Percentiles rank a stretch among this genome's conserved stretches.
phyloP scores from a whole-genome alignment of 345 rosid genomes.

The Eutrema heterophyllum region DNA sequence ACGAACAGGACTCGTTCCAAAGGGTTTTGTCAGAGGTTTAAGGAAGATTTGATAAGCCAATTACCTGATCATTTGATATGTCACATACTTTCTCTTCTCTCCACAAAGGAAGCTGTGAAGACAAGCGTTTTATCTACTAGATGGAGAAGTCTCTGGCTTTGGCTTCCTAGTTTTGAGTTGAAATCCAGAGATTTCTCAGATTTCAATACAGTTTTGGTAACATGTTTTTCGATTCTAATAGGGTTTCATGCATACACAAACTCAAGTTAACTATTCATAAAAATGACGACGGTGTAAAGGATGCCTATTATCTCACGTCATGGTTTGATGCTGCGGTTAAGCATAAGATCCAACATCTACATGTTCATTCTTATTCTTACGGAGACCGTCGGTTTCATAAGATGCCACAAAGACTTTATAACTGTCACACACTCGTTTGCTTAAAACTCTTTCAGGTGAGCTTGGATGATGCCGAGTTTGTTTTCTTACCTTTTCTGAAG shows the following conservation, averaged over 20 bases:
- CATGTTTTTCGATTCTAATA: not conserved
- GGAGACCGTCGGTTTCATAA: not conserved
- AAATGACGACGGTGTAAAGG: not conserved
- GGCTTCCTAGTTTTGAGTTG: not conserved
- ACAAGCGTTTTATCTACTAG: constrained; percentile 1
- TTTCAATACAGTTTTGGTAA: not conserved
- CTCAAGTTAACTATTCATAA: not conserved
- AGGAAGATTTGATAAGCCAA: not conserved
- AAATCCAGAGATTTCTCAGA: not conserved
- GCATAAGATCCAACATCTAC: not conserved
- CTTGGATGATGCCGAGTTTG: not conserved
- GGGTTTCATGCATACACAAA: not conserved
- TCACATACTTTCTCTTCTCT: not conserved
- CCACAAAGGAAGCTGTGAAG: not conserved
- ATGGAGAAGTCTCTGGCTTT: not conserved
- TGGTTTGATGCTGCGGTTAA: not conserved
- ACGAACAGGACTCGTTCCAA: too few relatives aligned
- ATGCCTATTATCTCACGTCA: not conserved
- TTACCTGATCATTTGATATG: not conserved
- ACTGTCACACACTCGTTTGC: not conserved
- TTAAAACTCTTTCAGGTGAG: not conserved
- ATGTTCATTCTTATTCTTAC: not conserved
- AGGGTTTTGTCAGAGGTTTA: too few relatives aligned
- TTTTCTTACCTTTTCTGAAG: constrained; percentile 13
- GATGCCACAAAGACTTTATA: not conserved